Evolutionary conservation across 495 filamentous ascomycete genomes (phyloP), one percentile per base, ranked within the genome.

Genomic region (Neurospora sp.): DNA sequence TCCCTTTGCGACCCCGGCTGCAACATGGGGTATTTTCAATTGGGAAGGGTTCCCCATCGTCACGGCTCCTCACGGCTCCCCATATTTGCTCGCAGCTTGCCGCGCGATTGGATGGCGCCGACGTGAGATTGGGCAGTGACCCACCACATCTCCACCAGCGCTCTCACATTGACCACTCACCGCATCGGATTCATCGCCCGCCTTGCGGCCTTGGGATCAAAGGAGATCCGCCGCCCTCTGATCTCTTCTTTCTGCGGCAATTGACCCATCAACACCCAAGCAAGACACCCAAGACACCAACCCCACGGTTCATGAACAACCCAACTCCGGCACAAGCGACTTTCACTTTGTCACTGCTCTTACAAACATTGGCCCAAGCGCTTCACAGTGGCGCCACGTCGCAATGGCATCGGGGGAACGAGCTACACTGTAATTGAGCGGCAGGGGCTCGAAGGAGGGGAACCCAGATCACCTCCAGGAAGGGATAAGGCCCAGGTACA

Each of bases 301-400:
- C 27, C 27, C 54, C 23, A 62, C 54, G 23, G 54, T 62, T 62
- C 54, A 35, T 6, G 7, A 66, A 66, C 14, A 35, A 35, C 54
- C 54, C 54, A 66, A 35, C 82, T 76, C 70, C 44, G 72, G 76
- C 71, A 66, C 6, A 35, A 66, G 54, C 54, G 27, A 66, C 27
- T 35, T 66, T 37, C 54, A 31, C 54, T 66, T 35, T 35, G 54
- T 66, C 54, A 66, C 54, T 35, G 54, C 12, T 66, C 54, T 35
- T 35, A 9, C 27, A 8, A 66, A 77, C 77, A 83, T 82, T 83
- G 83, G 84, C 74, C 74, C 78, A 79, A 72, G 69, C 42, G 75
- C 76, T 70, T 78, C 27, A 80, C 74, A 85, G 79, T 85, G 81
- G 84, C 82, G 84, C 85, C 85, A 88, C 85, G 85, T 86, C 83